Evolutionary conservation across 352 stramenopile genomes (phyloP), one percentile per base, ranked within the genome.

Genomic region (Globisporangium uncinulatum): DNA sequence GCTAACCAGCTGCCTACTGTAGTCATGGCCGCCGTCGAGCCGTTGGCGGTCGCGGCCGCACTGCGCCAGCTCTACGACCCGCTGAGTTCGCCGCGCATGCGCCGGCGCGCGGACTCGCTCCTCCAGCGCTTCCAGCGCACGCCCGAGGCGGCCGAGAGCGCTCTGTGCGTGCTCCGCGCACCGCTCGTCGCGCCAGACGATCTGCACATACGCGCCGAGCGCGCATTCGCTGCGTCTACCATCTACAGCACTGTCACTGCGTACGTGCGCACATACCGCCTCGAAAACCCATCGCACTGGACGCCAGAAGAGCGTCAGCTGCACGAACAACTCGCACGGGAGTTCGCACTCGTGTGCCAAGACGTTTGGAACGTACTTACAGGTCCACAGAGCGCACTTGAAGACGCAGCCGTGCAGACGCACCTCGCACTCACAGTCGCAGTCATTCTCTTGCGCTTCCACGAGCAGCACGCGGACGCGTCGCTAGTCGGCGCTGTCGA

Each of bases 301-400:
- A 84, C 76, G 7, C 62, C 72, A 0, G 62, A 67, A 6, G 82
- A 92, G 51, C 75, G 69, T 1, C 53, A 59, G 11, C 71, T 82
- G 55, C 79, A 92, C 50, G 72, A 83, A 32, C 9, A 61, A 5
- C 50, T 88, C 1, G 77, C 82, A 14, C 82, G 80, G 21, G 73
- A 91, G 37, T 90, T 91, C 47, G 69, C 60, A 0, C 37, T 65
- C 19, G 68, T 93, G 48, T 87, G 79, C 17, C 83, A 87, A 32
- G 66, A 91, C 49, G 70, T 91, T 31, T 93, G 83, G 83, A 83
- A 89, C 55, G 59, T 93, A 8, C 53, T 93, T 14, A 93, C 79
- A 14, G 74, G 78, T 1, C 74, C 75, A 4, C 74, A 82, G 34
- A 75, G 74, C 15, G 69, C 59, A 0, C 29, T 73, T 2, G 83